A percentile compares a stretch with the other conserved stretches of the same genome.
phyloP scores from a whole-genome alignment of 2,329 filamentous ascomycete species.

The Fonsecaea pugnacius region DNA sequence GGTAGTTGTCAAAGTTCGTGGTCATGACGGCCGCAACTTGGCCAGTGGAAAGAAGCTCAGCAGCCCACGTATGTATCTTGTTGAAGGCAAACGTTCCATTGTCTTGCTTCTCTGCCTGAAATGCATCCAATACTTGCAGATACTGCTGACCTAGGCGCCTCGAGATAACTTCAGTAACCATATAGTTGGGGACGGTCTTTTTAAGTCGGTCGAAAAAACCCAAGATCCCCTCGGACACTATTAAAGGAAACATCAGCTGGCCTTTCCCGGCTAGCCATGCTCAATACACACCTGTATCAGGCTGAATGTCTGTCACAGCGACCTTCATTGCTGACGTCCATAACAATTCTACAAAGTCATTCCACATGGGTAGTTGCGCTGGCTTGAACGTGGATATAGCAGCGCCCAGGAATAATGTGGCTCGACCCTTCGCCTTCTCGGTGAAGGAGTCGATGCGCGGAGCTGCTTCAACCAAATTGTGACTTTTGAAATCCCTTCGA shows the following conservation, averaged over 20 bases:
- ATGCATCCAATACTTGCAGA: conserved; percentile 7
- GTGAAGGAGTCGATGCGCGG: conserved; percentile 3
- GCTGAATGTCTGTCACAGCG: conserved; percentile 2
- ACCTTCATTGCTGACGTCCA: conserved; percentile 3
- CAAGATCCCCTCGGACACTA: background rate
- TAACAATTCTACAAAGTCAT: conserved; percentile 11
- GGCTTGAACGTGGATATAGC: conserved; percentile 16
- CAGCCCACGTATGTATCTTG: conserved; percentile 7
- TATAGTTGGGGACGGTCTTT: conserved; percentile 10
- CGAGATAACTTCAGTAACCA: conserved; percentile 18
- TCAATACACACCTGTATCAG: conserved; percentile 7
- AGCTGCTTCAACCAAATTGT: conserved; percentile 8
- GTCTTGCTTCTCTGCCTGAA: conserved; percentile 4
- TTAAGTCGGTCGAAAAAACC: conserved; percentile 10
- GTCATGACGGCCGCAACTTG: conserved; percentile 9
- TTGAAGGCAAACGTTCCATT: conserved; percentile 4
- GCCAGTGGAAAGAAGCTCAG: background rate
- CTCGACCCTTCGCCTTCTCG: conserved; percentile 10
- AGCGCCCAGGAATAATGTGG: conserved; percentile 13
- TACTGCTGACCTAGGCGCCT: conserved; percentile 12
- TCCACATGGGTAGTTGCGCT: conserved; percentile 9
- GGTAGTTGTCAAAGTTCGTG: conserved; percentile 17
- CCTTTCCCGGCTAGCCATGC: background rate
- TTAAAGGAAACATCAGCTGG: background rate
- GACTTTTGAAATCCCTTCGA: background rate